These are phyloP conservation scores for Mycena vulgaris DNA, from an alignment of 768 basidiomycete genomes.

Conservation along the genomic window DNA sequence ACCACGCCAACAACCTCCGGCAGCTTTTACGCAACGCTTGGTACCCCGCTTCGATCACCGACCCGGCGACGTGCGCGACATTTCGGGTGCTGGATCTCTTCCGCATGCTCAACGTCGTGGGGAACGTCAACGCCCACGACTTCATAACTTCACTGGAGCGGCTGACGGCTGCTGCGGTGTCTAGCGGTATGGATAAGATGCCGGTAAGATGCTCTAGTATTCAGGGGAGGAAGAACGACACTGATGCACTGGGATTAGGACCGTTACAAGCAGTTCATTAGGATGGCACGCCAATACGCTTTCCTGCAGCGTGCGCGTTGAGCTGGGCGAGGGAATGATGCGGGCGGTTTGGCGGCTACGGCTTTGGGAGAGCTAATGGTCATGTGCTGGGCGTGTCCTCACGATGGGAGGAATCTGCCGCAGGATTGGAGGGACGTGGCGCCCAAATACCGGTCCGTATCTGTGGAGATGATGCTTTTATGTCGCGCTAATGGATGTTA, in stretches of 20 bases:
- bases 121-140: neutral
- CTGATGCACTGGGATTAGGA: neutral
- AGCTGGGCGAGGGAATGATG: constrained; percentile 18
- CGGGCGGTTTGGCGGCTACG: constrained; percentile 12
- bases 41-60: neutral
- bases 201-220: no score
- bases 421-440: constrained; percentile 26
- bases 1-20: neutral
- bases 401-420: constrained; percentile 37
- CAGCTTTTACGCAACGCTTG: neutral
- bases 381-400: constrained; percentile 42
- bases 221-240: no score
- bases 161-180: neutral
- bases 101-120: neutral
- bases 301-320: constrained; percentile 5
- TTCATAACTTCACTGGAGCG: neutral
- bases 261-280: neutral
- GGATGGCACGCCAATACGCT: constrained; percentile 7
- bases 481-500: neutral
- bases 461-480: neutral
- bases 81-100: neutral
- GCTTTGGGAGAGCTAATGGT: constrained; percentile 31
- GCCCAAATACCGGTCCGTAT: constrained; percentile 2
- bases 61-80: neutral
- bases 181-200: neutral